A percentile compares a stretch with the other conserved stretches of the same genome.
These are phyloP conservation scores for Butyriboletus loyo DNA, from an alignment of 768 basidiomycete species.

Conservation along the genomic window DNA sequence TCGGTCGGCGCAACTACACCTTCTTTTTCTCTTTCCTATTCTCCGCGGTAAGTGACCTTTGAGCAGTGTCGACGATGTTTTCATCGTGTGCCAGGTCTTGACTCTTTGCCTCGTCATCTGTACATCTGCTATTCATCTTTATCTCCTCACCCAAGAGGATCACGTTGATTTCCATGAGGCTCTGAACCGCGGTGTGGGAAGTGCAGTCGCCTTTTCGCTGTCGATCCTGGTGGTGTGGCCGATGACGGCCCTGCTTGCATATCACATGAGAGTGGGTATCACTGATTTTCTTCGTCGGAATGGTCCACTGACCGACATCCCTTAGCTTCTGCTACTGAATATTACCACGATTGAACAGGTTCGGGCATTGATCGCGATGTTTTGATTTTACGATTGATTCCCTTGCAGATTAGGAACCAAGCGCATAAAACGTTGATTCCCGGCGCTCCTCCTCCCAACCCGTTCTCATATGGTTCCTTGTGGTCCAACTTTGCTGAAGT, in stretches of 20 bases:
- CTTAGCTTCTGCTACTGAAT: constrained; percentile 76
- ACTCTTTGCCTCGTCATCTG: constrained; percentile 73
- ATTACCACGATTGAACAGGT: constrained; percentile 97
- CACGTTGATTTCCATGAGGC: constrained; percentile 48
- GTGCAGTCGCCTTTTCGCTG: constrained; percentile 75
- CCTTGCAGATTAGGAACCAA: constrained; percentile 73
- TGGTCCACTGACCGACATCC: constrained; percentile 1
- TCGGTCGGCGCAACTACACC: constrained; percentile 93
- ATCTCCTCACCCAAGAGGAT: constrained; percentile 55
- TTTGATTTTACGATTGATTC: constrained; percentile 5
- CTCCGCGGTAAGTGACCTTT: constrained; percentile 54
- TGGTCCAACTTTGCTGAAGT: constrained; percentile 70
- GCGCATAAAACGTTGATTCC: constrained; percentile 70
- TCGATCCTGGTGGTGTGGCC: constrained; percentile 79
- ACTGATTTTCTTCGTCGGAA: neutral
- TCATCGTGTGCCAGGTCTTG: constrained; percentile 48
- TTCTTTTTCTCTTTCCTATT: constrained; percentile 87
- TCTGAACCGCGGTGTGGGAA: constrained; percentile 58
- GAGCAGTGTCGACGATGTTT: neutral
- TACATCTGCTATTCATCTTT: constrained; percentile 82
- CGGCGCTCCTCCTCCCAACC: constrained; percentile 71
- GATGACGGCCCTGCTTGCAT: constrained; percentile 70
- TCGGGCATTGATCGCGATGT: constrained; percentile 28
- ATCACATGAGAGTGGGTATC: constrained; percentile 78
- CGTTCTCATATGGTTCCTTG: constrained; percentile 81